Percentiles rank a stretch among this genome's conserved stretches.
These are phyloP conservation scores for Powellomyces hirtus DNA, from an alignment of 192 early-diverging fungal species.

Conservation along the genomic window DNA sequence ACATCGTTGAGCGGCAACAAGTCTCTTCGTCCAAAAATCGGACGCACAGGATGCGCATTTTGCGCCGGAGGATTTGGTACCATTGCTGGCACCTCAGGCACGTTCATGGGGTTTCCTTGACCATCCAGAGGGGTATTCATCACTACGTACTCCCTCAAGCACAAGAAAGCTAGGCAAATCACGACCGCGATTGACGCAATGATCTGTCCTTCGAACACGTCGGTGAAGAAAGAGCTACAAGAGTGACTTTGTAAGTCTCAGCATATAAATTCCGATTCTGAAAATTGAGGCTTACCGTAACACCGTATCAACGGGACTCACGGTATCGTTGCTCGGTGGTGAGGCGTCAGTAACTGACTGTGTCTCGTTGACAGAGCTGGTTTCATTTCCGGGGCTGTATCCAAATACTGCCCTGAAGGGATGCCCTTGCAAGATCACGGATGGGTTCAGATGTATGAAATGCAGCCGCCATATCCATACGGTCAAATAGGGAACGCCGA, in stretches of 20 bases:
- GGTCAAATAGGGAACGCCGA: conserved; percentile 76
- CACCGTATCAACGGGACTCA: no score
- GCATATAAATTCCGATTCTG: no score
- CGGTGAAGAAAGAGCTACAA: conserved; percentile 34
- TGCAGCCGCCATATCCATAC: conserved; percentile 83
- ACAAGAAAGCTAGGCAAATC: conserved; percentile 74
- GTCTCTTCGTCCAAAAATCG: conserved; percentile 9
- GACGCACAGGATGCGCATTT: conserved; percentile 12
- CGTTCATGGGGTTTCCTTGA: conserved; percentile 36
- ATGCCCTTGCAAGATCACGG: not conserved
- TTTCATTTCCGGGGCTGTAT: no score
- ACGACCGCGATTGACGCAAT: conserved; percentile 74
- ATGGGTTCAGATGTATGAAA: conserved; percentile 60
- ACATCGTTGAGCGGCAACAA: conserved; percentile 4
- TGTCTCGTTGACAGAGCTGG: no score
- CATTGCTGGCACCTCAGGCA: conserved; percentile 1
- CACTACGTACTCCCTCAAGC: conserved; percentile 86
- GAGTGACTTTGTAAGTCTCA: no score
- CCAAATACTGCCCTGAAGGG: no score
- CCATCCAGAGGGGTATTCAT: conserved; percentile 58
- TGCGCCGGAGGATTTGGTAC: not conserved
- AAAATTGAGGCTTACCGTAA: no score
- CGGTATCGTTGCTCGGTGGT: no score
- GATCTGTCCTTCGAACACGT: conserved; percentile 81
- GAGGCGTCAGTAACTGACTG: no score